A percentile compares a stretch with the other conserved stretches of the same genome.
Evolutionary conservation across 345 rosid species (phyloP).

Genomic region (Murraya paniculata): DNA sequence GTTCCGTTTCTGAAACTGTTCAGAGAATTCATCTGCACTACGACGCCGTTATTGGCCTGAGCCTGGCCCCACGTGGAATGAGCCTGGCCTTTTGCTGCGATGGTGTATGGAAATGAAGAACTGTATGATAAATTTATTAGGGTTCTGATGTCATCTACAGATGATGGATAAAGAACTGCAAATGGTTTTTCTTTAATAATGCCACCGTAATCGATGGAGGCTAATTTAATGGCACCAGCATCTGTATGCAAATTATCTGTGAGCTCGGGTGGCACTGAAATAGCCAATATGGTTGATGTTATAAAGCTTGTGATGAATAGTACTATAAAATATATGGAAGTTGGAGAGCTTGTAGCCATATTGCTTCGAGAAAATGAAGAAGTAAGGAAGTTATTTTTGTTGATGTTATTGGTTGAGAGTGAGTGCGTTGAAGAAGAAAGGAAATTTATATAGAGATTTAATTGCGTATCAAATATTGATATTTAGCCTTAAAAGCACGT

Average conservation of each 20-base stretch:
- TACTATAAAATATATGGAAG: background rate
- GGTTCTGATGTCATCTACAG: conserved; percentile 27
- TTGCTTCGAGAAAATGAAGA: background rate
- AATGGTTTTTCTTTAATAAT: conserved; percentile 29
- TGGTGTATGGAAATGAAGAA: conserved; percentile 16
- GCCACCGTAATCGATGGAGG: conserved; percentile 40
- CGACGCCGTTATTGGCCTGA: conserved; percentile 38
- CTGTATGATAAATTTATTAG: conserved; percentile 30
- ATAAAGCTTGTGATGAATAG: background rate
- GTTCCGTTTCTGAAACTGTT: background rate
- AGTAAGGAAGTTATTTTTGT: background rate
- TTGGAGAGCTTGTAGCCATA: background rate
- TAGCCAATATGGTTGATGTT: background rate
- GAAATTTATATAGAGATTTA: background rate
- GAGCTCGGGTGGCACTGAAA: conserved; percentile 2
- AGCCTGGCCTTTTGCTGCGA: conserved; percentile 45
- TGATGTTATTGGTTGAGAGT: background rate
- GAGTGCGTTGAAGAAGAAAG: background rate
- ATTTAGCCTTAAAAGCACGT: no score
- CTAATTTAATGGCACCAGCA: conserved; percentile 23
- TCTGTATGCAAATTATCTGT: conserved; percentile 19
- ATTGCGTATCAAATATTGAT: background rate
- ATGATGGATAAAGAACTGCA: conserved; percentile 38
- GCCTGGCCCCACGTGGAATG: conserved; percentile 51
- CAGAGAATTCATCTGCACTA: conserved; percentile 40